These are phyloP conservation scores for Aspergillus spinulosporus DNA, from an alignment of 2,329 filamentous ascomycete species.

Conservation along the genomic window DNA sequence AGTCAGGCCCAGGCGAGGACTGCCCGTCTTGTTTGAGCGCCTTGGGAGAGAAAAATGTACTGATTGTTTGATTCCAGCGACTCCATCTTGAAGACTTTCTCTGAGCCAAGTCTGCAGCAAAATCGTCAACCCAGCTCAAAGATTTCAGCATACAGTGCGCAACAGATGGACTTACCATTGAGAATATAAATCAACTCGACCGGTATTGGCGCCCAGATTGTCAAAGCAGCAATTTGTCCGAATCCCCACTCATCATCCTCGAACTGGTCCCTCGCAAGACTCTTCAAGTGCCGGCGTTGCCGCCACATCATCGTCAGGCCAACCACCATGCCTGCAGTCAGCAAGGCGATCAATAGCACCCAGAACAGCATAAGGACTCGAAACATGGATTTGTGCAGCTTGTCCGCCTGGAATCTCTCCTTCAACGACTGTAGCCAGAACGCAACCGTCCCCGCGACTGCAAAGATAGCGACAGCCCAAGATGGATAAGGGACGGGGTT, in stretches of 20 bases:
- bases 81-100: constrained; percentile 6
- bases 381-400: background rate
- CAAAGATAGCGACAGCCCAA: constrained; percentile 9
- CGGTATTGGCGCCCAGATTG: constrained; percentile 6
- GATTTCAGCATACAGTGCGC: background rate
- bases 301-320: constrained; percentile 15
- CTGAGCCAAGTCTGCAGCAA: background rate
- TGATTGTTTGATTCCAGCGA: constrained; percentile 1
- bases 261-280: constrained; percentile 8
- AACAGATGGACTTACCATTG: constrained; percentile 4
- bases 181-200: constrained; percentile 8
- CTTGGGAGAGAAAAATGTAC: constrained; percentile 1
- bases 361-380: constrained; percentile 1
- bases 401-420: constrained; percentile 7
- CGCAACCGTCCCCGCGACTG: constrained; percentile 5
- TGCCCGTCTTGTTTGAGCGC: background rate
- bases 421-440: constrained; percentile 8
- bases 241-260: constrained; percentile 11
- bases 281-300: constrained; percentile 7
- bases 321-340: constrained; percentile 6
- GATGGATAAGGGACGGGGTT: constrained; percentile 12
- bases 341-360: constrained; percentile 5
- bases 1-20: background rate
- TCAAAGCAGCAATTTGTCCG: constrained; percentile 9
- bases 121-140: background rate